A percentile compares a stretch with the other conserved stretches of the same genome.
Evolutionary conservation across 495 filamentous ascomycete genomes (phyloP).

Genomic region (Geopyxis carbonaria): DNA sequence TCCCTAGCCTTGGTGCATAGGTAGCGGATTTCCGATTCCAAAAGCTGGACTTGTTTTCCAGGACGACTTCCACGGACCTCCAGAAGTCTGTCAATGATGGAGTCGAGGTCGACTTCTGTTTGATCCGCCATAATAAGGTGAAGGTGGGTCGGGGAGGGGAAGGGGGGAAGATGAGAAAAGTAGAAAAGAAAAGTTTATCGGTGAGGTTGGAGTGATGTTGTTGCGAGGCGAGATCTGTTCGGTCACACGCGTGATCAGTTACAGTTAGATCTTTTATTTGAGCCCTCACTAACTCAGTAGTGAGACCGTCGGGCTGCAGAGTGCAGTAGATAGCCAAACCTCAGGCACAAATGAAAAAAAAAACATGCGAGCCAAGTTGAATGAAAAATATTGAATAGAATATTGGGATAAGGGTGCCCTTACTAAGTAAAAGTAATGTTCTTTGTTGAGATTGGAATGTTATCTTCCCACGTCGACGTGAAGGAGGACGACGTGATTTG

Average conservation of each 20-base stretch:
- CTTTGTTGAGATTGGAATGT: too few relatives aligned
- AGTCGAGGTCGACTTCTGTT: slow-evolving; percentile 94
- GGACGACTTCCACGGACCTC: slow-evolving; percentile 96
- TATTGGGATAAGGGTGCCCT: too few relatives aligned
- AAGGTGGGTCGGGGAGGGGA: slow-evolving; percentile 12
- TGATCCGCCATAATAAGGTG: slow-evolving; percentile 67
- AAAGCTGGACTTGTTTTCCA: slow-evolving; percentile 93
- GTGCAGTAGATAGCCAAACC: too few relatives aligned
- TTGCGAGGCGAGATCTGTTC: slow-evolving; percentile 4
- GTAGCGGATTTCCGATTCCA: slow-evolving; percentile 92
- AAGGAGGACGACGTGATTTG: too few relatives aligned
- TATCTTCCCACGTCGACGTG: too few relatives aligned
- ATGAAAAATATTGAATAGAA: too few relatives aligned
- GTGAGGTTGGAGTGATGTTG: slow-evolving; percentile 5
- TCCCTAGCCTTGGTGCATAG: slow-evolving; percentile 97
- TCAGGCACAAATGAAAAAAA: too few relatives aligned
- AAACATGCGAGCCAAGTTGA: too few relatives aligned
- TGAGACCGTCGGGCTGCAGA: too few relatives aligned
- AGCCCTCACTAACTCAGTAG: too few relatives aligned
- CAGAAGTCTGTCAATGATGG: slow-evolving; percentile 93
- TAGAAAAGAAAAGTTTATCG: slow-evolving; percentile 11
- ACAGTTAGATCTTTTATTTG: too few relatives aligned
- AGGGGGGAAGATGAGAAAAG: slow-evolving; percentile 1
- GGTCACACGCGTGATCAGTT: slow-evolving; percentile 8
- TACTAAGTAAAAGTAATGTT: too few relatives aligned